These are phyloP conservation scores for Bromus sterilis DNA, from an alignment of 176 grass and related monocot species.

Conservation along the genomic window DNA sequence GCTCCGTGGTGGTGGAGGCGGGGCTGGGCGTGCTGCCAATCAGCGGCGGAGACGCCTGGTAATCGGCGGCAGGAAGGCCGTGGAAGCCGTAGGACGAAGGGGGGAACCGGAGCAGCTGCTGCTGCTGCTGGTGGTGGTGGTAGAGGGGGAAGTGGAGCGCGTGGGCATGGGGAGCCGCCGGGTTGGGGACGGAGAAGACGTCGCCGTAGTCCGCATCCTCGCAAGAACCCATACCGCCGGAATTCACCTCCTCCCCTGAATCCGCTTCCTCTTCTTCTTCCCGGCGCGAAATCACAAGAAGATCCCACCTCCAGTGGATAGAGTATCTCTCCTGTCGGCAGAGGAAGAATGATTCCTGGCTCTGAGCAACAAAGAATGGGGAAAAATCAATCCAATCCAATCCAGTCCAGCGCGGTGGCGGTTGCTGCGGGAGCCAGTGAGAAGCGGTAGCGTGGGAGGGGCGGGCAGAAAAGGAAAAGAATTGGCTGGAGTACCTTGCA, in stretches of 20 bases:
- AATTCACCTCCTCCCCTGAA: background rate
- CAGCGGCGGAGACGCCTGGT: background rate
- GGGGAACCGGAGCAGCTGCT: background rate
- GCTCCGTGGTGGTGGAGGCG: conserved; percentile 22
- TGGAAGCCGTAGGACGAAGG: conserved; percentile 6
- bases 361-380: background rate
- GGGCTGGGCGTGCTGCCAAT: conserved; percentile 19
- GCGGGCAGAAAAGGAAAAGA: background rate
- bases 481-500: background rate
- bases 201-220: conserved; percentile 14
- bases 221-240: background rate
- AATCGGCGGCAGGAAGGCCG: background rate
- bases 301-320: background rate
- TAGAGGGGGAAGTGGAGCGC: conserved; percentile 18
- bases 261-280: background rate
- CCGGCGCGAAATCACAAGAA: background rate
- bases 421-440: background rate
- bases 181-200: background rate
- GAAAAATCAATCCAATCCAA: background rate
- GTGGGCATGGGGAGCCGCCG: background rate
- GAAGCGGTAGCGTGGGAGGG: background rate
- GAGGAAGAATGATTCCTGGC: background rate
- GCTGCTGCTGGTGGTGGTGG: background rate
- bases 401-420: background rate
- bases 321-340: background rate